A percentile compares a stretch with the other conserved stretches of the same genome.
phyloP scores from a whole-genome alignment of 352 stramenopile genomes.

The Blastocystis sp. region DNA sequence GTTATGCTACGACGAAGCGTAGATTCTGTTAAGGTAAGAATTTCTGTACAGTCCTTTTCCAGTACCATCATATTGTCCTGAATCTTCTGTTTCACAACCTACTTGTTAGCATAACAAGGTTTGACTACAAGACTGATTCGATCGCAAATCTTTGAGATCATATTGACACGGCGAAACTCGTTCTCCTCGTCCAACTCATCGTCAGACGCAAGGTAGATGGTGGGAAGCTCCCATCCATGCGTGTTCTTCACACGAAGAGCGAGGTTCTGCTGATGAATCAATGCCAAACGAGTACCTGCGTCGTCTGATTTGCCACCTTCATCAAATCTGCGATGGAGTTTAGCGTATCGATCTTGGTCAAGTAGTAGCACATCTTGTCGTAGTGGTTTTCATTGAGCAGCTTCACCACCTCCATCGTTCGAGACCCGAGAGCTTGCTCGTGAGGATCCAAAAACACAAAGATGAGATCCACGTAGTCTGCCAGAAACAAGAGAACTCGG shows the following conservation, averaged over 20 bases:
- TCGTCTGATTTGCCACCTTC: constrained; percentile 73
- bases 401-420: constrained; percentile 74
- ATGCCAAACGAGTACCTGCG: constrained; percentile 63
- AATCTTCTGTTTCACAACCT: constrained; percentile 72
- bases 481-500: constrained; percentile 70
- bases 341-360: constrained; percentile 72
- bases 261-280: constrained; percentile 66
- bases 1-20: neutral
- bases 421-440: constrained; percentile 71
- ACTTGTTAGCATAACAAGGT: constrained; percentile 67
- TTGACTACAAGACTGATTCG: constrained; percentile 70
- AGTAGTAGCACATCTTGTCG: constrained; percentile 68
- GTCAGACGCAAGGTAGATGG: constrained; percentile 68
- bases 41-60: constrained; percentile 63
- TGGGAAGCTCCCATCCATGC: constrained; percentile 70
- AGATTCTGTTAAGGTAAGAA: constrained; percentile 43
- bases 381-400: constrained; percentile 67
- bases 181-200: constrained; percentile 63
- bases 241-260: constrained; percentile 71
- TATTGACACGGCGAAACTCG: constrained; percentile 45
- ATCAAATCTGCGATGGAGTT: constrained; percentile 71
- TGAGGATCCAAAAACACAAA: constrained; percentile 73
- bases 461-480: constrained; percentile 70
- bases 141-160: constrained; percentile 62
- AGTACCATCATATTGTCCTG: constrained; percentile 72